phyloP scores from a whole-genome alignment of 495 filamentous ascomycete species.

The Penicillium silybi region DNA sequence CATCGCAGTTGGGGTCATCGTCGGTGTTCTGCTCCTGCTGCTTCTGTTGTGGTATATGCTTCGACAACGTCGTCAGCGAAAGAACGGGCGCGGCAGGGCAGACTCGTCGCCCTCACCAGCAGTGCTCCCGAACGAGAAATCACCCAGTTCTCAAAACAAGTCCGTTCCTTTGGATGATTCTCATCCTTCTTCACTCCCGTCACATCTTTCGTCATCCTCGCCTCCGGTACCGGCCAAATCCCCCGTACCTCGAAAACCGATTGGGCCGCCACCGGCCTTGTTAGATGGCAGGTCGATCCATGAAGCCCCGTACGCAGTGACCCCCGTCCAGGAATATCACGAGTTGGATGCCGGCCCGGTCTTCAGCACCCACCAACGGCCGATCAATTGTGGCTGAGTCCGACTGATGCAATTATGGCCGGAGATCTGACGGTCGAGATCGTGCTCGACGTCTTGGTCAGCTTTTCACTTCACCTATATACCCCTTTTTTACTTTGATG shows the following conservation, averaged over 20 bases:
- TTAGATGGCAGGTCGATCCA: conserved; percentile 20
- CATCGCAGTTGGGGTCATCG: conserved; percentile 27
- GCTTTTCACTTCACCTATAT: background rate
- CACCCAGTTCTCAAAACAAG: background rate
- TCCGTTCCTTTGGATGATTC: background rate
- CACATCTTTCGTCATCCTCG: background rate
- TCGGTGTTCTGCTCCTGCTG: conserved; percentile 24
- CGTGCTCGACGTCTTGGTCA: background rate
- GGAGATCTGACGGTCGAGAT: background rate
- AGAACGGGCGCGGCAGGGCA: background rate
- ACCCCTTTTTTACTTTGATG: background rate
- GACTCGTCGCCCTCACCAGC: background rate
- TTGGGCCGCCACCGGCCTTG: conserved; percentile 9
- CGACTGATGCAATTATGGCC: no score
- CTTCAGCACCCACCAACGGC: conserved; percentile 16
- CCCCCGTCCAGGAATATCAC: conserved; percentile 14
- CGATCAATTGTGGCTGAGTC: no score
- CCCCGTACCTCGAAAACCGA: conserved; percentile 12
- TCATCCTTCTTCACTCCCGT: background rate
- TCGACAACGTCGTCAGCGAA: conserved; percentile 17
- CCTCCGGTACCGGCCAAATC: background rate
- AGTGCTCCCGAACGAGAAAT: background rate
- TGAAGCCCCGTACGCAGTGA: conserved; percentile 7
- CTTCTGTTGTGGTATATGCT: conserved; percentile 21
- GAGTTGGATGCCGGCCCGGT: conserved; percentile 22